Percentiles rank a stretch among this genome's conserved stretches.
These are phyloP conservation scores for maize (Zea mays) DNA, from an alignment of 176 grass and related monocot species.

Conservation along the genomic window Zm-B73-REFERENCE-NAM-5.0 NC_050097.1:241648501-241649000, in stretches of 20 bases:
- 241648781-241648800: conserved; percentile 4
- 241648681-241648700: conserved; percentile 27
- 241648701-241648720: conserved; percentile 30
- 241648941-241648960: not conserved
- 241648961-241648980: not conserved
- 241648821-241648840: not conserved
- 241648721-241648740: not conserved
- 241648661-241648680: conserved; percentile 21
- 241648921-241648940: conserved; percentile 10
- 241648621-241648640: conserved; percentile 33
- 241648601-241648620: conserved; percentile 37
- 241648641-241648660: not conserved
- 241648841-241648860: not conserved
- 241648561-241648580: conserved; percentile 32
- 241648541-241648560: conserved; percentile 14
- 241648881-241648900: not conserved
- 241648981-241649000: conserved; percentile 12
- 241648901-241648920: conserved; percentile 1
- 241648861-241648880: conserved; percentile 4
- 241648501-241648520: conserved; percentile 66
- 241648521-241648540: conserved; percentile 50
- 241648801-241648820: not conserved
- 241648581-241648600: conserved; percentile 30
- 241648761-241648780: conserved; percentile 11
- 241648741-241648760: not conserved